These are phyloP conservation scores for Metschnikowia borealis DNA, from an alignment of 805 yeast genomes.

Conservation along the genomic window DNA sequence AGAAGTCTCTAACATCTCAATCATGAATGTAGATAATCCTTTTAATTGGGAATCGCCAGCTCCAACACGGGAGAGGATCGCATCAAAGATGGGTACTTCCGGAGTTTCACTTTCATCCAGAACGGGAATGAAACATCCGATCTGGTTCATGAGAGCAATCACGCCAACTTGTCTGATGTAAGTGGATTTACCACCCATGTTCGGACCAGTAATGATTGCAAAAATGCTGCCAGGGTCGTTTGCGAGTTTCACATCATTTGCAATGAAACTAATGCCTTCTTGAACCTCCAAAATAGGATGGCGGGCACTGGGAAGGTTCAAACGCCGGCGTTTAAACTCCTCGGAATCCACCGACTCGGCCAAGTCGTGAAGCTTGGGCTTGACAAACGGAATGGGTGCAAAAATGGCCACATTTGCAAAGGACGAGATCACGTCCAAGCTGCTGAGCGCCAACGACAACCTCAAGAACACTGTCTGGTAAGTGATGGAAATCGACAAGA, in stretches of 20 bases:
- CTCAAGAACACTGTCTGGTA: slow-evolving; percentile 76
- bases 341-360: slow-evolving; percentile 24
- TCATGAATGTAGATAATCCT: slow-evolving; percentile 95
- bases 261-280: slow-evolving; percentile 83
- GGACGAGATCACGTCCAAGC: slow-evolving; percentile 76
- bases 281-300: slow-evolving; percentile 95
- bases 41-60: slow-evolving; percentile 97
- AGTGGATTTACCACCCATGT: slow-evolving; percentile 97
- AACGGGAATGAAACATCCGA: slow-evolving; percentile 87
- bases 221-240: slow-evolving; percentile 54
- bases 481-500: slow-evolving; percentile 74
- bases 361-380: slow-evolving; percentile 65
- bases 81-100: slow-evolving; percentile 80
- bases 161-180: slow-evolving; percentile 88
- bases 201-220: slow-evolving; percentile 88
- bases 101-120: slow-evolving; percentile 45
- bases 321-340: slow-evolving; percentile 37
- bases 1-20: slow-evolving; percentile 94
- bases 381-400: slow-evolving; percentile 77
- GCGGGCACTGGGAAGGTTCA: slow-evolving; percentile 69
- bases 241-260: slow-evolving; percentile 76
- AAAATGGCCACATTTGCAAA: slow-evolving; percentile 78
- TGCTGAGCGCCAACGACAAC: slow-evolving; percentile 59
- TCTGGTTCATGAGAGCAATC: slow-evolving; percentile 79
- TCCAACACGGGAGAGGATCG: slow-evolving; percentile 94